Evolutionary conservation across 805 yeast species (phyloP).

Genomic region (Ascoidea asiatica): DNA sequence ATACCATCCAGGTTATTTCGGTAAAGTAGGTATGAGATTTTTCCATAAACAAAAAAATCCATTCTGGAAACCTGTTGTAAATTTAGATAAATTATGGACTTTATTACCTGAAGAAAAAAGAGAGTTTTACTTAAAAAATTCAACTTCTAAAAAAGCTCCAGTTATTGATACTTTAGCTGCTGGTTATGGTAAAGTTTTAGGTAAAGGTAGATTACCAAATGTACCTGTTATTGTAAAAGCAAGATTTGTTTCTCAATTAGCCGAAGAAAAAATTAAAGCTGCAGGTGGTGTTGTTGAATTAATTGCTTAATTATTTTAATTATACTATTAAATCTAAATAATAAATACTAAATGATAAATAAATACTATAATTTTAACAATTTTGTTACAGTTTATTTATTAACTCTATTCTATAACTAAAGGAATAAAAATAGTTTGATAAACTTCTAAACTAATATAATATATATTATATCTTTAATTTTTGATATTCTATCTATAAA

Average conservation of each 20-base stretch:
- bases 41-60: constrained; percentile 92
- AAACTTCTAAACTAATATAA: too few species aligned
- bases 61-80: constrained; percentile 96
- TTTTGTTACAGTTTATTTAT: too few species aligned
- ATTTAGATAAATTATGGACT: constrained; percentile 98
- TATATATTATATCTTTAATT: too few species aligned
- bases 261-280: constrained; percentile 99
- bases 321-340: too few species aligned
- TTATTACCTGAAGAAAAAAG: constrained; percentile 87
- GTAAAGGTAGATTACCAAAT: constrained; percentile 96
- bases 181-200: constrained; percentile 99
- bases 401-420: too few species aligned
- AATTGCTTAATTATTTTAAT: constrained; percentile 58
- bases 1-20: constrained; percentile 99
- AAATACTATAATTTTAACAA: too few species aligned
- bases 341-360: too few species aligned
- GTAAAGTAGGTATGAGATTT: constrained; percentile 99
- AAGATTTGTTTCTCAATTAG: constrained; percentile 97
- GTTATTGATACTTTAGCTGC: constrained; percentile 98
- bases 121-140: constrained; percentile 78
- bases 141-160: constrained; percentile 88
- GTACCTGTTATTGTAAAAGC: constrained; percentile 99
- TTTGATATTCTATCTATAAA: too few species aligned
- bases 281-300: constrained; percentile 99
- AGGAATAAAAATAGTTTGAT: too few species aligned